phyloP scores from a whole-genome alignment of 805 yeast species.

The Saccharomycopsis synnaedendra region DNA sequence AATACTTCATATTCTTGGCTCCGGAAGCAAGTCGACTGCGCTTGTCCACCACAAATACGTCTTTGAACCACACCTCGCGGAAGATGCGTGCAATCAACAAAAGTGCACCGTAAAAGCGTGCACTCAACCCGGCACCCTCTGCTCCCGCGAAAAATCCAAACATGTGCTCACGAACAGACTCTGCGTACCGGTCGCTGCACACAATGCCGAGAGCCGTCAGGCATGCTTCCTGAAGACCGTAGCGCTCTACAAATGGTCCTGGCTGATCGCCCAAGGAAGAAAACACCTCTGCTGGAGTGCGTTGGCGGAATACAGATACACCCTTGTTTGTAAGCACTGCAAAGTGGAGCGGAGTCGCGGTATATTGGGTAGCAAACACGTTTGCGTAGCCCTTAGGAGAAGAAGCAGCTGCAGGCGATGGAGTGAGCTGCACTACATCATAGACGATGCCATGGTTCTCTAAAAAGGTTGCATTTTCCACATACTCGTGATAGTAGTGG shows the following conservation, averaged over 20 bases:
- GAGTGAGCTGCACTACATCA: conserved; percentile 61
- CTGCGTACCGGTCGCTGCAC: conserved; percentile 59
- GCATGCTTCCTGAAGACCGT: conserved; percentile 85
- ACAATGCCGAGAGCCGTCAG: conserved; percentile 79
- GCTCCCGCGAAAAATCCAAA: conserved; percentile 27
- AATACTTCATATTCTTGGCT: conserved; percentile 20
- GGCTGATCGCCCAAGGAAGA: conserved; percentile 61
- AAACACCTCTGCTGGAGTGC: conserved; percentile 72
- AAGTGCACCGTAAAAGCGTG: conserved; percentile 82
- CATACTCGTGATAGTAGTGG: conserved; percentile 56
- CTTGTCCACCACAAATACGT: conserved; percentile 40
- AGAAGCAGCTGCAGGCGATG: conserved; percentile 58
- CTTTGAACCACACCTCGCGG: conserved; percentile 66
- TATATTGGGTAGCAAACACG: conserved; percentile 78
- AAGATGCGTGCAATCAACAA: conserved; percentile 68
- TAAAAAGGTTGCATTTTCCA: conserved; percentile 74
- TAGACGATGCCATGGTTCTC: conserved; percentile 53
- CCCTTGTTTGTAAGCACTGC: conserved; percentile 79
- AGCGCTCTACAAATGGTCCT: conserved; percentile 58
- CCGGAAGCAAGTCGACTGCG: conserved; percentile 28
- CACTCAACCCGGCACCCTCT: conserved; percentile 79
- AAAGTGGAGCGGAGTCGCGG: conserved; percentile 50
- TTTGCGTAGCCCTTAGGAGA: conserved; percentile 79
- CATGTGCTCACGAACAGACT: conserved; percentile 30
- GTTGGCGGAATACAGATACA: conserved; percentile 61